These are phyloP conservation scores for Gloeophyllum trabeum DNA, from an alignment of 768 basidiomycete genomes.

Conservation along the genomic window DNA sequence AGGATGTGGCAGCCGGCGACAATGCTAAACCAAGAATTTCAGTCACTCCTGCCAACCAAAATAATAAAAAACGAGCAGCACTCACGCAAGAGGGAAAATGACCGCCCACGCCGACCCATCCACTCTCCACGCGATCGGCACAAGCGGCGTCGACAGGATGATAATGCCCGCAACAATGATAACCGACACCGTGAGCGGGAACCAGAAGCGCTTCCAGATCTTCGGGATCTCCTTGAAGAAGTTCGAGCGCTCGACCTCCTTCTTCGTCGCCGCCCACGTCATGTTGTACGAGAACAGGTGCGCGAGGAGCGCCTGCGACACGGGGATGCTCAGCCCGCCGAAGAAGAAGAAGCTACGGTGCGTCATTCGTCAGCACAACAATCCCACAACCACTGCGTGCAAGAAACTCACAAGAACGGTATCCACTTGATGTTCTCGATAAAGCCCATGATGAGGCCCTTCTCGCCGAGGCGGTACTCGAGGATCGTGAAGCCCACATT, in stretches of 20 bases:
- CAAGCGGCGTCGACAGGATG: constrained; percentile 35
- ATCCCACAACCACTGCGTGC: not conserved
- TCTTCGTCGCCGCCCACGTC: constrained; percentile 69
- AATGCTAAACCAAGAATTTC: too few relatives aligned
- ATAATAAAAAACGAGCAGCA: too few relatives aligned
- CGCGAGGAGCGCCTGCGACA: constrained; percentile 51
- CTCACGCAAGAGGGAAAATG: constrained; percentile 65
- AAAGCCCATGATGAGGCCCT: constrained; percentile 16
- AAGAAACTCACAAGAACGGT: constrained; percentile 26
- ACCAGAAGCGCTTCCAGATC: constrained; percentile 74
- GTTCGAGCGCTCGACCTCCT: constrained; percentile 81
- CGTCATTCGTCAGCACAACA: not conserved
- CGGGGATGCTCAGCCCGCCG: constrained; percentile 62
- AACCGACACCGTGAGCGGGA: constrained; percentile 45
- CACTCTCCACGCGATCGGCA: constrained; percentile 60
- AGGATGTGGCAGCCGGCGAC: constrained; percentile 57
- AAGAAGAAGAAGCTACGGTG: constrained; percentile 63
- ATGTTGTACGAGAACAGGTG: constrained; percentile 72
- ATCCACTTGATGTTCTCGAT: constrained; percentile 23
- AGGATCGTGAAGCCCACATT: constrained; percentile 62
- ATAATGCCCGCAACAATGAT: constrained; percentile 44
- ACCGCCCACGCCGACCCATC: constrained; percentile 58
- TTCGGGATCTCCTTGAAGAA: constrained; percentile 87
- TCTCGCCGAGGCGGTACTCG: constrained; percentile 57
- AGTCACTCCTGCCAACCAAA: too few relatives aligned